These are phyloP conservation scores for Cinchona pubescens DNA, from an alignment of 257 asterid species.

Conservation along the genomic window DNA sequence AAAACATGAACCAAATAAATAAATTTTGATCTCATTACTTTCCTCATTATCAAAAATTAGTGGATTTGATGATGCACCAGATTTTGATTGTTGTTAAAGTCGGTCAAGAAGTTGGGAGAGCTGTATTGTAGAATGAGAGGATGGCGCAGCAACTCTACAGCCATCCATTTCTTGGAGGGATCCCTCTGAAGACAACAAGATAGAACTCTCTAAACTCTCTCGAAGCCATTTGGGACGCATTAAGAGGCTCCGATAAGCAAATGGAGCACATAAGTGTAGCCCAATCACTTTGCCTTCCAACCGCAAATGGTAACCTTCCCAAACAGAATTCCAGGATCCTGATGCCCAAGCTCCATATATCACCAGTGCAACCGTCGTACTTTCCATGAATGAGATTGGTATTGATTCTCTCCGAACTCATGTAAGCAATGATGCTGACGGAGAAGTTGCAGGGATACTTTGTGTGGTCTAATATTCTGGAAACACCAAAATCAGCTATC, in stretches of 20 bases:
- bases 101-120: not conserved
- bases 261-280: conserved; percentile 85
- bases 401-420: conserved; percentile 87
- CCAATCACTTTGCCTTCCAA: conserved; percentile 86
- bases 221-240: conserved; percentile 65
- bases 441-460: conserved; percentile 91
- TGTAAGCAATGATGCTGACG: conserved; percentile 86
- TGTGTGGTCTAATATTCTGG: conserved; percentile 70
- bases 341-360: conserved; percentile 89
- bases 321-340: conserved; percentile 80
- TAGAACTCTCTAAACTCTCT: conserved; percentile 56
- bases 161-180: conserved; percentile 38
- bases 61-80: conserved; percentile 49
- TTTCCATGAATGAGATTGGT: conserved; percentile 86
- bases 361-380: conserved; percentile 84
- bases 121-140: conserved; percentile 34
- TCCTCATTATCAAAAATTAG: conserved; percentile 49
- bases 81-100: conserved; percentile 15
- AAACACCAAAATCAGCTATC: conserved; percentile 83
- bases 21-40: too few species aligned
- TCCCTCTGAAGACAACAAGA: conserved; percentile 50
- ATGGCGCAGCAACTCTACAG: conserved; percentile 34
- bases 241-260: conserved; percentile 86
- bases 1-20: too few species aligned
- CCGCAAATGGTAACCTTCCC: conserved; percentile 72